Evolutionary conservation across 2,329 filamentous ascomycete species (phyloP), one percentile per base, ranked within the genome.

Genomic region (Trichoderma semiorbis): DNA sequence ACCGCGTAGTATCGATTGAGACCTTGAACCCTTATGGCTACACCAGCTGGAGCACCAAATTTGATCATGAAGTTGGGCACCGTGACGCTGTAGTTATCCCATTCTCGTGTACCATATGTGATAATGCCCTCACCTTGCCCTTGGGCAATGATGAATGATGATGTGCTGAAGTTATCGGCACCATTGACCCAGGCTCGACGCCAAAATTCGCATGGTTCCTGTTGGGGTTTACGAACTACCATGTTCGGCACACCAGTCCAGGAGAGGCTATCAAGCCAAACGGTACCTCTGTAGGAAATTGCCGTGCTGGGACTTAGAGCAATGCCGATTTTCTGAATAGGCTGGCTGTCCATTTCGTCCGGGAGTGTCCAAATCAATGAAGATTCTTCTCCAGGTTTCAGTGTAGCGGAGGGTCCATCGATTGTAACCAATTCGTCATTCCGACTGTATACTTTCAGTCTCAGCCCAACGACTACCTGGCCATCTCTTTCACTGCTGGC

Each of bases 81-180:
- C 4, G 64, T 70, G 10, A 74, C 73, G 0, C 58, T 69, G 69
- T 81, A 81, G 55, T 78, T 74, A 3, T 50, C 70, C 80, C 79
- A 81, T 7, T 80, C 78, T 1, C 79, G 74, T 14, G 79, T 81
- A 3, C 80, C 80, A 11, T 79, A 76, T 58, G 64, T 75, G 2
- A 81, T 71, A 3, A 81, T 70, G 1, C 80, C 80, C 50, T 81
- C 18, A 63, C 73, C 53, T 12, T 71, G 69, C 2, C 39, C 65
- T 14, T 73, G 66, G 24, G 72, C 39, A 28, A 72, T 71, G 30
- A 50, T 47, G 7, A 73, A 55, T 7, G 71, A 53, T 11, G 5
- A 71, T 14, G 30, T 26, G 14, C 72, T 63, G 11, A 69, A 72
- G 4, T 47, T 53, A 47, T 71, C 62, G 34, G 62, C 71, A 16